Evolutionary conservation across 768 basidiomycete genomes (phyloP), one percentile per base, ranked within the genome.

Genomic region (Auricularia heimuer): DNA sequence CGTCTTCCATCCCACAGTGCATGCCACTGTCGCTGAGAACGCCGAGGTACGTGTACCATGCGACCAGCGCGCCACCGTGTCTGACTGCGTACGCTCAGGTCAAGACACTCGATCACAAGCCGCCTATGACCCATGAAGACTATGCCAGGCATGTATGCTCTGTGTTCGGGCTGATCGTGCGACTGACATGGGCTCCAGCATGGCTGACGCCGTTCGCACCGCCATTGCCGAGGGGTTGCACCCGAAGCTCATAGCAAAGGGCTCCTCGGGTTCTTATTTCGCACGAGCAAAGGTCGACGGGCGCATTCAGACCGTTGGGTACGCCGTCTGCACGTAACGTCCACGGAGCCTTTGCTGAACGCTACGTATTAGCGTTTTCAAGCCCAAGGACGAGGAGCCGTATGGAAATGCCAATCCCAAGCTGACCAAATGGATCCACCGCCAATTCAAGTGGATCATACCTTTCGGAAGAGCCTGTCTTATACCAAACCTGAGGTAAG

Each of bases 221-320:
- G 89, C 90, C 14, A 89, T 95, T 68, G 66, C 77, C 4, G 88
- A 86, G 29, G 92, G 91, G 12, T 82, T 92, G 54, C 92, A 95
- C 70, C 93, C 93, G 10, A 92, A 93, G 74, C 90, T 95, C 85
- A 95, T 95, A 62, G 75, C 83, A 3, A 94, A 93, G 71, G 94
- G 94, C 11, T 92, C 90, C 2, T 91, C 89, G 4, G 94, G 94
- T 0, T 92, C 90, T 58, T 96, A 96, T 75, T 95, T 95, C 75
- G 92, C 90, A n/a, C 84, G 90, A 65, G 84, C 87, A 1, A 92
- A 88, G 75, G 77, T 80, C n/a, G 88, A 90, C 14, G 88, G 88
- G 24, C 79, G 81, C 56, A 82, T 92, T 6, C 87, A 89, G 67
- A 92, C 89, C 14, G 86, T 93, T 54, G 90, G 88, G 90, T 91